A percentile compares a stretch with the other conserved stretches of the same genome.
Evolutionary conservation across 805 yeast species (phyloP).

Genomic region (Lipomyces anomalus): DNA sequence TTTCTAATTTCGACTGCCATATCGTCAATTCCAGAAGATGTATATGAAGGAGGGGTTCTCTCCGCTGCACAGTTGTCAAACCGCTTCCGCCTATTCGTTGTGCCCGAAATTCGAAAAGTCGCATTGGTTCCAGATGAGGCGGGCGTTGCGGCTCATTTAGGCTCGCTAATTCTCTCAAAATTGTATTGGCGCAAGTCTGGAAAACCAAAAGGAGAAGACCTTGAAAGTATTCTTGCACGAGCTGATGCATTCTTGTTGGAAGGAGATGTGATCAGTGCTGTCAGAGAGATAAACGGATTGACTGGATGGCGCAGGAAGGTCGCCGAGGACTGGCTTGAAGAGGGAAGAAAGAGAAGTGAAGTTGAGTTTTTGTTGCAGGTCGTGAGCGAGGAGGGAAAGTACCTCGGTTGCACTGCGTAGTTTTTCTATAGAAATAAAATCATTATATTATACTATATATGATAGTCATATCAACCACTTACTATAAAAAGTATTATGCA

Average conservation of each 20-base stretch:
- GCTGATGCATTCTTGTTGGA: constrained; percentile 68
- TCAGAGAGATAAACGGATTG: constrained; percentile 81
- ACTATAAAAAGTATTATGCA: not conserved
- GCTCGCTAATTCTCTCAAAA: constrained; percentile 71
- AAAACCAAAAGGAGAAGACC: constrained; percentile 70
- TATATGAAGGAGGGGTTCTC: constrained; percentile 52
- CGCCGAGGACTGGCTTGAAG: constrained; percentile 86
- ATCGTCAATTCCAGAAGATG: constrained; percentile 42
- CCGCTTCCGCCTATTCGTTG: constrained; percentile 65
- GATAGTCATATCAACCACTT: not conserved
- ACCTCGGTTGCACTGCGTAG: constrained; percentile 1
- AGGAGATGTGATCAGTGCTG: constrained; percentile 79
- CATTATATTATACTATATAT: not conserved
- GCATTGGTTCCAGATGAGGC: constrained; percentile 91
- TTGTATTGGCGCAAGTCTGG: constrained; percentile 76
- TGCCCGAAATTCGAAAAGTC: constrained; percentile 82
- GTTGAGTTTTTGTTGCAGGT: constrained; percentile 67
- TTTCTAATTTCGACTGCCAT: constrained; percentile 48
- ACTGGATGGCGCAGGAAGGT: constrained; percentile 90
- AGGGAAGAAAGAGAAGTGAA: constrained; percentile 85
- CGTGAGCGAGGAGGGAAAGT: constrained; percentile 35
- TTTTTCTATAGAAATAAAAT: not conserved
- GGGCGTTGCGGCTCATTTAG: constrained; percentile 85
- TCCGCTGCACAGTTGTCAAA: constrained; percentile 71
- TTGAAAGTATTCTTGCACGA: constrained; percentile 83